phyloP scores from a whole-genome alignment of 1,284 basidiomycete genomes.

The Apiotrichum akiyoshidainum region DNA sequence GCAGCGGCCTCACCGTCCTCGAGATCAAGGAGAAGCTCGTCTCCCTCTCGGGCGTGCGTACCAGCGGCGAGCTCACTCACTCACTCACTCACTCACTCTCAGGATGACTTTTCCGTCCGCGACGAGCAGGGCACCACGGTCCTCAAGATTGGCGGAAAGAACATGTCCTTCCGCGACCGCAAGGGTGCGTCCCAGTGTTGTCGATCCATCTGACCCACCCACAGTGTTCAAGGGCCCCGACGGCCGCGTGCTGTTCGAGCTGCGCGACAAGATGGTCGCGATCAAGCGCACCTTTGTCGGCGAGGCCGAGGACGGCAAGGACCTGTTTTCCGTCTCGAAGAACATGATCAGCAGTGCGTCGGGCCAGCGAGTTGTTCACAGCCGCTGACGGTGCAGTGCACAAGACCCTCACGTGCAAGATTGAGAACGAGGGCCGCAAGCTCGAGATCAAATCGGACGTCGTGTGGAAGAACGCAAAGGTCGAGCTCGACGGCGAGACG shows the following conservation, averaged over 20 bases:
- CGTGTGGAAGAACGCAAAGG: background rate
- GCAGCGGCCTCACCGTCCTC: too few species aligned
- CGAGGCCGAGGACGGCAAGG: background rate
- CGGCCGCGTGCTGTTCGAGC: background rate
- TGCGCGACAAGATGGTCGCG: background rate
- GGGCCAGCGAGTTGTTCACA: background rate
- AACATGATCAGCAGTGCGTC: background rate
- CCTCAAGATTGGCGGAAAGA: constrained; percentile 7
- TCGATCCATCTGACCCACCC: background rate
- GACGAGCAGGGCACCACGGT: background rate
- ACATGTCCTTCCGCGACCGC: constrained; percentile 9
- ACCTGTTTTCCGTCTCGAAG: background rate
- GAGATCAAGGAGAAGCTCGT: too few species aligned
- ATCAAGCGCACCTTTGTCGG: background rate
- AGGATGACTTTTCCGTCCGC: background rate
- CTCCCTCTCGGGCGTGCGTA: too few species aligned
- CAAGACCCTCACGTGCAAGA: background rate
- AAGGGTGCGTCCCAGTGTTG: constrained; percentile 7
- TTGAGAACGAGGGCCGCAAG: constrained; percentile 3
- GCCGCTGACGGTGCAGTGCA: background rate
- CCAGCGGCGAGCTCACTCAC: too few species aligned
- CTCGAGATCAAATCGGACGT: background rate
- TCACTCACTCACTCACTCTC: background rate
- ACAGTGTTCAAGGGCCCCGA: background rate
- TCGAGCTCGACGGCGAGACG: constrained; percentile 6